Base-by-base conservation (phyloP, 2,329 filamentous ascomycete species). In the Sporothrix pseudoabietina region DNA sequence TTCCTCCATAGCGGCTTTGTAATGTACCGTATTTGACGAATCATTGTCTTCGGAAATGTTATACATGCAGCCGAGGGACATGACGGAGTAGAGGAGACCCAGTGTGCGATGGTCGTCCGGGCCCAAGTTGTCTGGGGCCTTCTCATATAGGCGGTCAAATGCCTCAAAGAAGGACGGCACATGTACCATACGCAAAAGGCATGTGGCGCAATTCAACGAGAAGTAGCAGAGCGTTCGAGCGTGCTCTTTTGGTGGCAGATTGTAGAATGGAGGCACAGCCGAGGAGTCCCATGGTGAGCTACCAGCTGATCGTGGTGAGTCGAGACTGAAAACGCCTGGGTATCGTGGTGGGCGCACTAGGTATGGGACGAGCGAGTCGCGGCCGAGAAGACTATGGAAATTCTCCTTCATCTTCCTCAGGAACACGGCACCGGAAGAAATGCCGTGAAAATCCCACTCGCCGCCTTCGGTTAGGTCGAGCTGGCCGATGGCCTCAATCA, bases 391-490 rank as follows among this genome's bases (percentile, higher is more conserved):
- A 75, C 91, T 89, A 61, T 93, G 91, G 77, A 98, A 93, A 79
- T 97, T 92, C 78, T 97, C 92, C 78, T 94, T 91, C 87, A 99
- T 91, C 72, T 93, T 90, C 76, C 90, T 89, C 77, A 98, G 87
- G 80, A 98, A 99, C 75, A 95, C 93, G 59, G 94, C 88, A 2
- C 95, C 94, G 0, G 96, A 98, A 0, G 95, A 98, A 76, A 93
- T 92, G 66, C 96, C 96, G 79, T 97, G 94, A 78, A 97, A 99
- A 81, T 98, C 94, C 90, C 94, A 97, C 77, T 96, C 90, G 57
- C 95, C 95, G 78, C 91, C 90, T 77, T 98, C 95, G 78, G 97
- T 94, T 47, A 98, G 86, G 78, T 98, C 95, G 22, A 99, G 86
- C 79, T 94, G 92, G 49, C 95, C 96, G 2, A 95, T 94, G 57